phyloP scores from a whole-genome alignment of 2,329 filamentous ascomycete genomes.

The Apiospora hydei region DNA sequence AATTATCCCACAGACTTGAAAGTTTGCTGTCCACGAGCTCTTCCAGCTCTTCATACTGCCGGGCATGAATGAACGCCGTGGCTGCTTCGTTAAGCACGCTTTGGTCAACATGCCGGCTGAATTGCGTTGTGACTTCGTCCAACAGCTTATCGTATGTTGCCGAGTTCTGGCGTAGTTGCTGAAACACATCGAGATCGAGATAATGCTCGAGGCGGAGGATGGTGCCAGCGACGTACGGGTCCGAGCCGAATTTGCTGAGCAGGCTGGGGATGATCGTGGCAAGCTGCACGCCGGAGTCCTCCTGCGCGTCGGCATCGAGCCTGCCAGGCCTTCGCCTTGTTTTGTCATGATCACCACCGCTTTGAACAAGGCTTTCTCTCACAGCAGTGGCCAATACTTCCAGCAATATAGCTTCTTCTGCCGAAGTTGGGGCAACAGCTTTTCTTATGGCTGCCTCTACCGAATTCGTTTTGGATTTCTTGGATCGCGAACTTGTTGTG shows the following conservation, averaged over 20 bases:
- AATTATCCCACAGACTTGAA: constrained; percentile 84
- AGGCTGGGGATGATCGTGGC: constrained; percentile 83
- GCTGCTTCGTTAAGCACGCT: constrained; percentile 85
- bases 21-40: constrained; percentile 85
- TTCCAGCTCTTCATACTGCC: constrained; percentile 85
- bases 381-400: constrained; percentile 87
- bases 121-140: constrained; percentile 93
- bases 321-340: constrained; percentile 64
- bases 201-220: constrained; percentile 87
- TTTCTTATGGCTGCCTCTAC: constrained; percentile 71
- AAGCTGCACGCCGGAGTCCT: constrained; percentile 79
- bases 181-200: constrained; percentile 86
- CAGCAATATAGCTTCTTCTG: constrained; percentile 84
- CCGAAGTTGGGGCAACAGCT: constrained; percentile 74
- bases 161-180: constrained; percentile 86
- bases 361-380: constrained; percentile 72
- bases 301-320: constrained; percentile 73
- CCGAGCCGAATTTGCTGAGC: constrained; percentile 91
- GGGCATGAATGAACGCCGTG: constrained; percentile 82
- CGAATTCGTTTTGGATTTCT: constrained; percentile 61
- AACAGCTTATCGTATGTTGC: constrained; percentile 81
- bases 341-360: constrained; percentile 69
- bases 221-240: constrained; percentile 82
- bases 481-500: constrained; percentile 68
- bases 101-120: constrained; percentile 89